Base-by-base conservation (phyloP, 768 basidiomycete genomes). In the Phlebiopsis gigantea region DNA sequence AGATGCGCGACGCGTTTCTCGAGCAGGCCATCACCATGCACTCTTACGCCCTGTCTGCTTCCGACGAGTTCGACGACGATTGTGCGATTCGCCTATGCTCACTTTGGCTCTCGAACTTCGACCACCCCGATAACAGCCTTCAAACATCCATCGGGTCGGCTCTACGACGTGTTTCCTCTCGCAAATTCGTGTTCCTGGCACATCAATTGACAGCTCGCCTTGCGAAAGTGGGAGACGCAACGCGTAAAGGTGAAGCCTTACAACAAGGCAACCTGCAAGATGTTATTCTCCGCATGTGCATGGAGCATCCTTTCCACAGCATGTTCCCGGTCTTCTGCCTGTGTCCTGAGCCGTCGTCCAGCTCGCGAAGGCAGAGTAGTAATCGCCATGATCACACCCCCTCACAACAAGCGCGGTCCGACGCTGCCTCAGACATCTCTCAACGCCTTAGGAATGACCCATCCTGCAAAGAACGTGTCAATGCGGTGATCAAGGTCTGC, bases 131-230 rank as follows among this genome's bases (percentile, higher is more conserved):
- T 6, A 21, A 28, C 6, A 26, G 42, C 29, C 55, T 82, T 22
- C 79, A 79, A 72, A 55, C 66, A 49, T 60, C 71, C 48, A 60
- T 86, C 68, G 62, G 73, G 34, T 43, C 61, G 1, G 79, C 83
- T 1, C 68, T 93, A 8, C 69, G 71, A 46, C 75, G 78, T 1
- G 79, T 95, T 39, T 90, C 94, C 0, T 90, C 94, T 0, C 79
- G 82, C 58, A 98, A 98, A 69, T 88, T 98, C 65, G 79, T 96
- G 44, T 92, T 93, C 69, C 78, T 98, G 53, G 85, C 92, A 9
- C 93, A 95, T 71, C 97, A 99, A 71, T 81, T 99, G 4, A 85
- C 93, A 0, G 94, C 96, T n/a, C 83, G 95, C 7, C 77, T 98
- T 28, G 81, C 87, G 12, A 80, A 73, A 44, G 57, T 75, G 4